Evolutionary conservation across 148 eudicot genomes (phyloP).

Genomic region (Cornus kousa): DNA sequence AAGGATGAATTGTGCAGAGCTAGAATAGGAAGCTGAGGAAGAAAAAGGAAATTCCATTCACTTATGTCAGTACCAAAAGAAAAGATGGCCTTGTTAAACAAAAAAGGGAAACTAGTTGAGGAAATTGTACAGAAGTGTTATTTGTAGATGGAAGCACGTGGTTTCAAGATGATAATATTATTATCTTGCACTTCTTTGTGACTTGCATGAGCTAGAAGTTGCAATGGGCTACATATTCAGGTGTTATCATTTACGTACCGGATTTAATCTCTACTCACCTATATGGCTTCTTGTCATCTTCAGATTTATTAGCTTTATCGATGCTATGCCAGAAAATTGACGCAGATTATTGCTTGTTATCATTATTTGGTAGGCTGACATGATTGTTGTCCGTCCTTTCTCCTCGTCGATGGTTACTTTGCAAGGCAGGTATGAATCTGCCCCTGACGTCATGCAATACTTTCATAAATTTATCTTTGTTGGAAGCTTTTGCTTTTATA

Average conservation of each 20-base stretch:
- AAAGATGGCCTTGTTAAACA: no score
- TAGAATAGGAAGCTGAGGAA: no score
- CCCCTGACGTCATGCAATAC: background rate
- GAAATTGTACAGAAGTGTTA: no score
- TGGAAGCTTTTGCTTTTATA: background rate
- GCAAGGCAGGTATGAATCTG: slow-evolving; percentile 65
- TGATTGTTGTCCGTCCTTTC: slow-evolving; percentile 67
- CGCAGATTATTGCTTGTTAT: slow-evolving; percentile 5
- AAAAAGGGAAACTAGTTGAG: no score
- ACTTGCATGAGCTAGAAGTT: background rate
- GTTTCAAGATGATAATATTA: no score
- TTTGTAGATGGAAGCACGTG: no score
- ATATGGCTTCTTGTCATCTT: background rate
- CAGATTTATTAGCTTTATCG: background rate
- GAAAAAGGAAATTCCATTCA: no score
- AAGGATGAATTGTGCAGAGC: no score
- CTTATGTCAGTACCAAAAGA: no score
- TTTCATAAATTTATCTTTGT: background rate
- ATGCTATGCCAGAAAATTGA: slow-evolving; percentile 4
- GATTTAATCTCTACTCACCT: background rate
- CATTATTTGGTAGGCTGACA: slow-evolving; percentile 62
- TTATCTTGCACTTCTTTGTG: no score
- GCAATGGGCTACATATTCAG: background rate
- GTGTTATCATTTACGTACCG: background rate
- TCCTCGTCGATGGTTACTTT: slow-evolving; percentile 83